Base-by-base conservation (phyloP, 768 basidiomycete genomes). In the Leccinum subtestaceum region DNA sequence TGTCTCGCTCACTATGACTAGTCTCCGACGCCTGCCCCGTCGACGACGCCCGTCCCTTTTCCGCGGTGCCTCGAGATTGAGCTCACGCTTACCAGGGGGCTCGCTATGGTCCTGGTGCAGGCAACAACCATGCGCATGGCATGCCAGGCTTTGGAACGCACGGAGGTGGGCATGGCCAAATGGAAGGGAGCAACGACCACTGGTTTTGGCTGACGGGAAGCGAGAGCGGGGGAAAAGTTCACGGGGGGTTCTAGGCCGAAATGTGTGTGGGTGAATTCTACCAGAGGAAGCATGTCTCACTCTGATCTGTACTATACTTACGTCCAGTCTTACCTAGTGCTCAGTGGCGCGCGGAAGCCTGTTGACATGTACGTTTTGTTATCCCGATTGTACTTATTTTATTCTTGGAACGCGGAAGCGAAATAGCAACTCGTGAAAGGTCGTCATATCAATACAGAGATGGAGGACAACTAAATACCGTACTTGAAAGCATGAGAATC, bases 201-300 rank as follows among this genome's bases (percentile, higher is more conserved):
- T 68, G 67, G 67, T 68, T 68, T 43, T 68, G 67, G 67, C 48
- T 68, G 11, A 43, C 58, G 2, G 51, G 51, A 2, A 63, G 63
- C 19, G 59, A 57, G 12, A 64, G 60, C 15, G 61, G 63, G 2
- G 52, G 59, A 10, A 60, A 21, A 25, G 38, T 15, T 23, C 34
- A 55, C 13, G 23, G 32, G 4, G 25, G 48, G 17, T 57, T 55
- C 25, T 68, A 29, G 55, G 15, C 29, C 9, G 32, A 23, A 38
- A 31, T 5, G 31, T 32, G 4, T 5, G 21, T 15, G 32, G 12
- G 12, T 34, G 32, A 34, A 38, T 38, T 17, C 36, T 17, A 38
- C 36, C 38, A n/a, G 8, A 10, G 9, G 12, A 60, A 49, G 1
- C 7, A 4, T 13, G 19, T 21, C 4, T 36, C 19, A 31, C 46